Base-by-base conservation (phyloP, 352 stramenopile genomes). In the Achlya hypogyna region DNA sequence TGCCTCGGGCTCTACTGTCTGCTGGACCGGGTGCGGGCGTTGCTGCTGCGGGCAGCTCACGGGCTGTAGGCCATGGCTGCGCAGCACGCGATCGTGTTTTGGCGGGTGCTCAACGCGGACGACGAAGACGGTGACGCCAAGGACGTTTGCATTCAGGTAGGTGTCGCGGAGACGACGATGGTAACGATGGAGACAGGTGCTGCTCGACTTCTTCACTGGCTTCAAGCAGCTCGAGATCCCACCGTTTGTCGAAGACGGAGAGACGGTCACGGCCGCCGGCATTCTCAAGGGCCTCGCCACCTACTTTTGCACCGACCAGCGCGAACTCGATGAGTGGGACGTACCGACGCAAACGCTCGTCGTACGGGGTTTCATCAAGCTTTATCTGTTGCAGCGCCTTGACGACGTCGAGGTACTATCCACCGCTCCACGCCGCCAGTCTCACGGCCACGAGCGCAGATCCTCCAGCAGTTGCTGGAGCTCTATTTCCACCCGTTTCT, bases 81-180 rank as follows among this genome's bases (percentile, higher is more conserved):
- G 47, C 72, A 77, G 0, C 84, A 92, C 59, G 71, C 89, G 65
- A 75, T 89, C 51, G 77, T 90, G 2, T 92, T 92, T 63, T 92
- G 81, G 84, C 77, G 77, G 38, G 84, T 82, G 0, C 72, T 92
- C 49, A 89, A 87, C 71, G 88, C 87, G 43, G 76, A 81, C 9
- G 77, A 91, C 32, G 84, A 92, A 76, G 84, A 92, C 65, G 77
- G 70, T 9, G 82, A 90, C 25, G 77, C 89, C 29, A 89, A 90
- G 69, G 73, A 87, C 59, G 89, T 76, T n/a, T 90, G 84, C 53
- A 81, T 90, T 27, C 76, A 82, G 51, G 75, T 80, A 16, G 83
- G 89, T n/a, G n/a, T n/a, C 49, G 73, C 89, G 43, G 82, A 91
- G 58, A 84, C 87, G 74, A 63, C 76, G 12, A 79, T 88, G 53